Conservation (phyloP, 345 rosid genomes). For the Linum usitatissimum region DNA sequence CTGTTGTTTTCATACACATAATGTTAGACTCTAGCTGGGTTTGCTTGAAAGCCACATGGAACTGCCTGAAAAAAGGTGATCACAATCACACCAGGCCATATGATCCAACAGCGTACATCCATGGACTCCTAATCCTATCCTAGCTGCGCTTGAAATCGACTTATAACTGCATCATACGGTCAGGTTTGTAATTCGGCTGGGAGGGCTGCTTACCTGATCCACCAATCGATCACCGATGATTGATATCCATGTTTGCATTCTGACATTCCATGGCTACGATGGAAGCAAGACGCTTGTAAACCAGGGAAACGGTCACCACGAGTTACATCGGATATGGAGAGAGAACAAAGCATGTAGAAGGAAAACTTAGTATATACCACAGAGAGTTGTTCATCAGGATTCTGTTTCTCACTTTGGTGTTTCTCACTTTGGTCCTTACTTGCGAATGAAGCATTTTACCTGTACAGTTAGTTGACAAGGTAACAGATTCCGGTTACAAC, state of each 20-base stretch:
- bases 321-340: background rate
- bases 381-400: constrained; percentile 35
- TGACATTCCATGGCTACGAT: constrained; percentile 73
- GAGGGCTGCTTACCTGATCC: no score
- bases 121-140: no score
- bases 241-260: constrained; percentile 42
- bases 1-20: no score
- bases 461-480: constrained; percentile 12
- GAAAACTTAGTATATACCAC: constrained; percentile 28
- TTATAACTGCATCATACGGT: no score
- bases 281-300: constrained; percentile 63
- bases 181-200: no score
- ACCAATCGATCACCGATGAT: constrained; percentile 16
- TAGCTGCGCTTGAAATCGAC: no score
- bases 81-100: no score
- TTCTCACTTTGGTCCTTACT: constrained; percentile 23
- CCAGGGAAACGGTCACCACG: constrained; percentile 30
- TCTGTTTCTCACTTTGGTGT: constrained; percentile 15
- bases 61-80: no score
- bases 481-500: background rate
- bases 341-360: constrained; percentile 1
- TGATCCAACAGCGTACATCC: no score
- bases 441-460: constrained; percentile 53
- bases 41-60: no score
- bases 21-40: no score